Evolutionary conservation across 495 filamentous ascomycete genomes (phyloP).

Genomic region (Paragyromitra xinjiangensis): DNA sequence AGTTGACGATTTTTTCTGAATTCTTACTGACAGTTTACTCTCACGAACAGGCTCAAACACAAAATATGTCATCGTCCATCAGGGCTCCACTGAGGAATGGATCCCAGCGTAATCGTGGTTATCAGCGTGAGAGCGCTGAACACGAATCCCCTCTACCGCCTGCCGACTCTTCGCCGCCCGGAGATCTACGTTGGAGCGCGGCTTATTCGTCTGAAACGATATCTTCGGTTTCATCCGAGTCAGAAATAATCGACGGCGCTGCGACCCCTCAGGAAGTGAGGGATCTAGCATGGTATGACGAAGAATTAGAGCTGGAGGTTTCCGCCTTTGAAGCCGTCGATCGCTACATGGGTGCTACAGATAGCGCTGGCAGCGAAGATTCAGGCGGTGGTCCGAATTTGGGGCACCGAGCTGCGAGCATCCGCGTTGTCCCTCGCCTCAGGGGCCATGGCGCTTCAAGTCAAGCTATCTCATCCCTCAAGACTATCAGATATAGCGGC

Average conservation of each 20-base stretch:
- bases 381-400: background rate
- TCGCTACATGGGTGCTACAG: background rate
- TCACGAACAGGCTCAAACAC: too few species aligned
- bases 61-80: too few species aligned
- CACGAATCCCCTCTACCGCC: too few species aligned
- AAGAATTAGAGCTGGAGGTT: background rate
- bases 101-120: too few species aligned
- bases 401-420: background rate
- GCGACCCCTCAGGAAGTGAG: background rate
- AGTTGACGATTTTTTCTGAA: too few species aligned
- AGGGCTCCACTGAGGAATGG: too few species aligned
- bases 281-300: background rate
- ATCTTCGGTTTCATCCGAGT: too few species aligned
- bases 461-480: background rate
- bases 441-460: background rate
- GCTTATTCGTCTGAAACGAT: background rate
- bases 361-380: background rate
- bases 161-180: too few species aligned
- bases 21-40: too few species aligned
- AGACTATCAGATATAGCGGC: background rate
- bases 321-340: background rate
- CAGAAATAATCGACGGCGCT: background rate
- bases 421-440: background rate
- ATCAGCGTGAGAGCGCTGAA: too few species aligned
- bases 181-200: too few species aligned